Evolutionary conservation across 495 filamentous ascomycete species (phyloP), one percentile per base, ranked within the genome.

Genomic region (Bacidia gigantensis): DNA sequence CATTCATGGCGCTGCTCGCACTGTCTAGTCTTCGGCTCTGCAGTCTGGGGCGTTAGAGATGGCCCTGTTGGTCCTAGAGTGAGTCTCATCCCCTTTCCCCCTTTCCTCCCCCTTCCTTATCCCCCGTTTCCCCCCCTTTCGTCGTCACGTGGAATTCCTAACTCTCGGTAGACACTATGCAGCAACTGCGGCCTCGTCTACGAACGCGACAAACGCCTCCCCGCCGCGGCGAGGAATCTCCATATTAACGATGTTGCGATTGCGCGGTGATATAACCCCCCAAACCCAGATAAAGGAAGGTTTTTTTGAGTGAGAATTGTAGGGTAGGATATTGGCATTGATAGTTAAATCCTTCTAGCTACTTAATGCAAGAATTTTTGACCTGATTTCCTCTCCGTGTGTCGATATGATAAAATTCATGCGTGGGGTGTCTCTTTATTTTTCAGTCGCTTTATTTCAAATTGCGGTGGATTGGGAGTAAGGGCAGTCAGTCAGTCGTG

Each of bases 31-130:
- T 87, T 86, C 78, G 92, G 93, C 26, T 82, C 82, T 26, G 82
- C 86, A 3, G 86, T 95, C 23, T 99, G 92, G 93, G 88, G 83
- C 50, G 90, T 96, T 10, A 69, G 90, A 62, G 92, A 99, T 62
- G 92, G 92, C 21, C 92, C 92, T 17, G 70, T 75, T 56, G 92
- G 90, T 42, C 76, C 81, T 50, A 82, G 86, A 65, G 90, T 96
- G 76, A 74, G 80, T 68, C 23, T 25, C 49, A n/a, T n/a, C n/a
- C n/a, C n/a, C n/a, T n/a, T n/a, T n/a, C n/a, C 41, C 2, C 24
- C 29, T 43, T 24, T 42, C 35, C 46, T 35, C 17, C 3, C 18
- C 24, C 20, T 57, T 66, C 48, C 59, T 53, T 9, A 21, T 2
- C 12, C 22, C 51, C 46, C 11, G 46, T 9, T 35, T 17, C 18